A percentile compares a stretch with the other conserved stretches of the same genome.
phyloP scores from a whole-genome alignment of 495 filamentous ascomycete genomes.

The Elasticomyces elasticus region DNA sequence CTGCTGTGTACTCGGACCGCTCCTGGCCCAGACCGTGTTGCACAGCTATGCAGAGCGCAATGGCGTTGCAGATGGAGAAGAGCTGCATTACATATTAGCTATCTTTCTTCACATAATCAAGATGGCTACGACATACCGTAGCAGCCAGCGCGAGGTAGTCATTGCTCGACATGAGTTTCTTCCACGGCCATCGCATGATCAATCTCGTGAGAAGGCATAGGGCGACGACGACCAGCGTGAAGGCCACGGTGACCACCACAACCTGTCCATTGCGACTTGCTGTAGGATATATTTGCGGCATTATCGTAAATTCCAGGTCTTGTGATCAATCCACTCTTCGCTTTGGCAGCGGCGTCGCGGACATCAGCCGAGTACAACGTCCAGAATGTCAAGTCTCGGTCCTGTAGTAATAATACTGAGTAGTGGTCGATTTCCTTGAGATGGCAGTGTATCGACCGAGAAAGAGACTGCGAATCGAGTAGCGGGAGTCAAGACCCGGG shows the following conservation, averaged over 20 bases:
- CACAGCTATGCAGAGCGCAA: background rate
- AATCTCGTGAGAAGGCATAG: background rate
- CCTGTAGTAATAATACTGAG: too few species aligned
- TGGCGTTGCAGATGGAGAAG: conserved; percentile 1
- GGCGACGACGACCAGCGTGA: background rate
- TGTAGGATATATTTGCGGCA: background rate
- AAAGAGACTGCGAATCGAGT: too few species aligned
- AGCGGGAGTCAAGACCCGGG: too few species aligned
- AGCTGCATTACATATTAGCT: background rate
- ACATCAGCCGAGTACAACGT: background rate
- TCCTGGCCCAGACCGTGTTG: background rate
- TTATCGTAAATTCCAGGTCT: too few species aligned
- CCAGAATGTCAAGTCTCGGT: too few species aligned
- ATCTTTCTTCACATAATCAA: too few species aligned
- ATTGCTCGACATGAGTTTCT: background rate
- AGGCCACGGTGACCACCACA: background rate
- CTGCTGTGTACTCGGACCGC: background rate
- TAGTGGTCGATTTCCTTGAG: too few species aligned
- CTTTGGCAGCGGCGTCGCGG: background rate
- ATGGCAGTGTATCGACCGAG: too few species aligned
- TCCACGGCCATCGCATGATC: background rate
- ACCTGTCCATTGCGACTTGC: background rate
- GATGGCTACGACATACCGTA: background rate
- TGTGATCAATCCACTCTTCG: background rate
- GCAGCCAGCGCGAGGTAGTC: background rate